Evolutionary conservation across 2,329 filamentous ascomycete species (phyloP).

Genomic region (Plectosphaerella plurivora): DNA sequence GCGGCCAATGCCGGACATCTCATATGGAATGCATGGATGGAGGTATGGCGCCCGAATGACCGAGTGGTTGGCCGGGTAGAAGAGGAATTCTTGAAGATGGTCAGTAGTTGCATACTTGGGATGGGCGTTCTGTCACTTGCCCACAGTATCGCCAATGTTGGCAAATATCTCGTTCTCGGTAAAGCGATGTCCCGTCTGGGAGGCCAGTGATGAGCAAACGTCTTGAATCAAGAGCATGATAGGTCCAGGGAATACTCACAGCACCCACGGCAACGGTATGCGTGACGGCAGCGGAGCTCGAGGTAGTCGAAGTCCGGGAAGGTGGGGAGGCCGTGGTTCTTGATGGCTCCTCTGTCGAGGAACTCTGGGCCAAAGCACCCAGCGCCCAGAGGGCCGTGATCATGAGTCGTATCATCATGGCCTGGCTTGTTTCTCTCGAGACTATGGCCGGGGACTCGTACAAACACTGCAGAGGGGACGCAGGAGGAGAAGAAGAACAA

Average conservation of each 20-base stretch:
- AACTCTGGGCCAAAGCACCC: neutral
- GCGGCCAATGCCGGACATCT: conserved; percentile 41
- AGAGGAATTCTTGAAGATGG: conserved; percentile 43
- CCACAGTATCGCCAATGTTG: conserved; percentile 42
- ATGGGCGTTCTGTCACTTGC: conserved; percentile 21
- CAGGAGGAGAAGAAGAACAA: neutral
- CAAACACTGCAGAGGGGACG: neutral
- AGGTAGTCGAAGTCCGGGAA: neutral
- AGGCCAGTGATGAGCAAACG: too few relatives aligned
- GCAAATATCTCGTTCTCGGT: conserved; percentile 22
- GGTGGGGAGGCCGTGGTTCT: neutral
- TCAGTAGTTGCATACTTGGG: neutral
- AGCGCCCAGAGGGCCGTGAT: neutral
- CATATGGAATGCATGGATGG: conserved; percentile 60
- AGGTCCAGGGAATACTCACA: neutral
- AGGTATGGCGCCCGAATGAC: conserved; percentile 57
- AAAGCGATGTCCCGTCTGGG: conserved; percentile 24
- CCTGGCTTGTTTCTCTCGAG: neutral
- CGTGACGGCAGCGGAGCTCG: conserved; percentile 1
- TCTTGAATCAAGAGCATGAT: too few relatives aligned
- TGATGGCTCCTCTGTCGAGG: neutral
- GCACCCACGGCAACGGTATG: conserved; percentile 11
- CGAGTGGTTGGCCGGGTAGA: conserved; percentile 60
- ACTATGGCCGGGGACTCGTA: neutral
- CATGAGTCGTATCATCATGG: neutral